Conservation (phyloP, 192 early-diverging fungal genomes). For the Coemansia sp. region DNA sequence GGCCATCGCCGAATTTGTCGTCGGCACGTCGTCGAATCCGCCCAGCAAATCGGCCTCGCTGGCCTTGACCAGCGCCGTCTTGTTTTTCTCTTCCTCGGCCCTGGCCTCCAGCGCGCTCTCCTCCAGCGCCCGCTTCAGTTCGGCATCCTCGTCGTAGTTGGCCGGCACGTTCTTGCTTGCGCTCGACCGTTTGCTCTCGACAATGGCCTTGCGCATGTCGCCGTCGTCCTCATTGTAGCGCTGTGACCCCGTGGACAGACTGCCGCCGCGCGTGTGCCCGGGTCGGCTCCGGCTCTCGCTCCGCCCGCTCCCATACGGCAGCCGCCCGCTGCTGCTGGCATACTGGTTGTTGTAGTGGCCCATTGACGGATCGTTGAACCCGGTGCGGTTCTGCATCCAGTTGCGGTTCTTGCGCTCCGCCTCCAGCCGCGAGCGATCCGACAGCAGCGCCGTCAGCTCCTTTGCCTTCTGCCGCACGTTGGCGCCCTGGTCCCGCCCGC, state of each 20-base stretch:
- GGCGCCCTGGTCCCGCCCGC: slow-evolving; percentile 83
- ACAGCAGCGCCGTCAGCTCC: slow-evolving; percentile 76
- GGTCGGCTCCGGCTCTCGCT: slow-evolving; percentile 8
- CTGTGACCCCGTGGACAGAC: slow-evolving; percentile 17
- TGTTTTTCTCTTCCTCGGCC: slow-evolving; percentile 13
- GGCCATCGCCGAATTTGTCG: slow-evolving; percentile 12
- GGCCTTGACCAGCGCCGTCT: not conserved
- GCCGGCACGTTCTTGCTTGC: slow-evolving; percentile 38
- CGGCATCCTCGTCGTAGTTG: slow-evolving; percentile 58
- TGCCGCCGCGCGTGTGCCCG: slow-evolving; percentile 27
- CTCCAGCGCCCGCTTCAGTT: slow-evolving; percentile 78
- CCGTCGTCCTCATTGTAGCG: slow-evolving; percentile 66
- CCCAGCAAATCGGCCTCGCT: slow-evolving; percentile 41
- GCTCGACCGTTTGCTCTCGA: slow-evolving; percentile 72
- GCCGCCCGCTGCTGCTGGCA: slow-evolving; percentile 39
- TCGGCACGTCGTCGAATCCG: slow-evolving; percentile 28
- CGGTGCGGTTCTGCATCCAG: slow-evolving; percentile 64
- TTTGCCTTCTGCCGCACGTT: slow-evolving; percentile 94
- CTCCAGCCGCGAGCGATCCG: slow-evolving; percentile 72
- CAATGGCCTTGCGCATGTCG: slow-evolving; percentile 77
- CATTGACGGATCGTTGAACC: slow-evolving; percentile 14
- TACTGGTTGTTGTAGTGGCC: slow-evolving; percentile 17
- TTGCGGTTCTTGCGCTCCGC: slow-evolving; percentile 63
- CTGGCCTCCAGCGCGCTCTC: slow-evolving; percentile 73
- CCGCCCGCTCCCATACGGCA: slow-evolving; percentile 12